These are phyloP conservation scores for Stylosanthes scabra DNA, from an alignment of 331 rosid species.

Conservation along the genomic window DNA sequence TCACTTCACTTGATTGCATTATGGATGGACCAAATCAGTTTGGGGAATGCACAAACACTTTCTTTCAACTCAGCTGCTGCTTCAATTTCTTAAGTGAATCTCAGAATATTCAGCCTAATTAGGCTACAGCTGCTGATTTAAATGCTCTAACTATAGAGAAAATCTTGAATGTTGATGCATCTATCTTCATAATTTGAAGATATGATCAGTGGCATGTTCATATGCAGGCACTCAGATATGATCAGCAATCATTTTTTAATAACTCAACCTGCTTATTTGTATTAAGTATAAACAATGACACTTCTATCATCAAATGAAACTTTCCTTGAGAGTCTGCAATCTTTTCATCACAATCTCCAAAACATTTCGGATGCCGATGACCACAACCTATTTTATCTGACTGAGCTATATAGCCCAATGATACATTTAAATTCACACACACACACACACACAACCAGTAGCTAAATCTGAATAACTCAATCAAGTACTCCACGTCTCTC, in stretches of 20 bases:
- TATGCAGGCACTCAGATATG: background rate
- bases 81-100: background rate
- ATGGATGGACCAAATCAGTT: conserved; percentile 4
- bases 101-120: background rate
- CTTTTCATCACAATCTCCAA: background rate
- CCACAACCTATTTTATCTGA: background rate
- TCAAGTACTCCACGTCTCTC: background rate
- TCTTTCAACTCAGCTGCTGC: background rate
- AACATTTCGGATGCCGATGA: background rate
- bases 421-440: background rate
- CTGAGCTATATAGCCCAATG: background rate
- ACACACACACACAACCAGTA: background rate
- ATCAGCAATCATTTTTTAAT: conserved; percentile 4
- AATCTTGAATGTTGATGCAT: conserved; percentile 4
- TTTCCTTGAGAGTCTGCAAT: background rate
- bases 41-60: conserved; percentile 2
- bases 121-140: background rate
- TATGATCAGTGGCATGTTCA: background rate
- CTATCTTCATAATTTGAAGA: background rate
- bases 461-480: conserved; percentile 13
- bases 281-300: conserved; percentile 15
- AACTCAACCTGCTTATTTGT: conserved; percentile 13
- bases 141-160: conserved; percentile 7
- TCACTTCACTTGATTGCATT: background rate
- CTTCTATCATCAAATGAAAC: background rate